Conservation (phyloP, 257 asterid genomes). For the Cruciata laevipes region DNA sequence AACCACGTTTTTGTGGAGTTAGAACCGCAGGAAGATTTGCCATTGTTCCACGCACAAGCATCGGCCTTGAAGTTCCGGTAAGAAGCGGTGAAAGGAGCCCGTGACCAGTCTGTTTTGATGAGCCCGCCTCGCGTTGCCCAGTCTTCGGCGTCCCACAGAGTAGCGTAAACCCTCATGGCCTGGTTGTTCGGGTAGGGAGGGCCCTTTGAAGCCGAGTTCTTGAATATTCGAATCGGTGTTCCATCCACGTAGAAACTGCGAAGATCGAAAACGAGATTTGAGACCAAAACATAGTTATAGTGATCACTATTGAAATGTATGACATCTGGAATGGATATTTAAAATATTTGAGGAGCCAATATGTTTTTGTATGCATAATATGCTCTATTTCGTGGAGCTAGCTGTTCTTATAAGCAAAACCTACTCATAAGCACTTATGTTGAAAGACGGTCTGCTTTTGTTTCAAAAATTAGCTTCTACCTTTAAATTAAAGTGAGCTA, state of each 20-base stretch:
- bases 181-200: slow-evolving; percentile 29
- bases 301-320: not conserved
- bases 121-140: slow-evolving; percentile 49
- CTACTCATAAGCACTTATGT: too few relatives aligned
- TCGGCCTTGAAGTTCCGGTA: slow-evolving; percentile 21
- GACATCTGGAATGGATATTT: too few relatives aligned
- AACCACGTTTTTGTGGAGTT: slow-evolving; percentile 11
- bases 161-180: slow-evolving; percentile 21
- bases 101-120: slow-evolving; percentile 38
- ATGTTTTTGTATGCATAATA: too few relatives aligned
- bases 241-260: slow-evolving; percentile 33
- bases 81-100: slow-evolving; percentile 33
- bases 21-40: slow-evolving; percentile 18
- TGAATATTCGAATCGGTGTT: slow-evolving; percentile 31
- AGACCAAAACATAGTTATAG: not conserved
- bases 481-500: too few relatives aligned
- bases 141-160: slow-evolving; percentile 31
- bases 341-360: too few relatives aligned
- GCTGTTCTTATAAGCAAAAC: too few relatives aligned
- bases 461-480: too few relatives aligned
- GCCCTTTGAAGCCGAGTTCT: slow-evolving; percentile 22
- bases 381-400: too few relatives aligned
- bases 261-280: not conserved
- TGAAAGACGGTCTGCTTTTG: too few relatives aligned
- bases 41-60: slow-evolving; percentile 29